These are phyloP conservation scores for Leccinum truebloodii DNA, from an alignment of 768 basidiomycete species.

Conservation along the genomic window DNA sequence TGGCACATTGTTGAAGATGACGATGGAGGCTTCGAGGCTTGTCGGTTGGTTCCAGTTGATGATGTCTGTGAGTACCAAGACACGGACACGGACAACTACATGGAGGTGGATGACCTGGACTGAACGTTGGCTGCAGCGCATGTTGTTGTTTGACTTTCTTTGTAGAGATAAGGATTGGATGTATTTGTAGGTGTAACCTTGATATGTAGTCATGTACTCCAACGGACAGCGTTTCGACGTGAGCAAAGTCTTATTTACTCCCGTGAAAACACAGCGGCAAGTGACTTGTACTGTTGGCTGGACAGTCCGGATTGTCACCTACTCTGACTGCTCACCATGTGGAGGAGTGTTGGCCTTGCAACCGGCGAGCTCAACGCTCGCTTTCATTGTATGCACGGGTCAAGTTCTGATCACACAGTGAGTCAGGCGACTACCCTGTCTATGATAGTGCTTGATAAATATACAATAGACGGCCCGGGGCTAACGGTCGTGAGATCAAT, in stretches of 20 bases:
- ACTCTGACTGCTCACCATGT: background rate
- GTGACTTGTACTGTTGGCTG: background rate
- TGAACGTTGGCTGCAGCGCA: background rate
- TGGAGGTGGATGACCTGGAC: constrained; percentile 28
- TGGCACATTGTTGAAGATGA: constrained; percentile 38
- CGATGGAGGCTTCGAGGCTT: constrained; percentile 47
- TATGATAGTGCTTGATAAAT: too few species aligned
- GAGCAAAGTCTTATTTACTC: too few species aligned
- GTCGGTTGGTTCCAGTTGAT: constrained; percentile 36
- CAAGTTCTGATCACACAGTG: background rate
- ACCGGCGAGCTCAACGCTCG: background rate
- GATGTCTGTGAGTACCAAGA: constrained; percentile 37
- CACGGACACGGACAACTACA: constrained; percentile 43
- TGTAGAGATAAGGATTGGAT: background rate
- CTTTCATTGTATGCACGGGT: too few species aligned
- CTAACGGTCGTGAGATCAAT: background rate
- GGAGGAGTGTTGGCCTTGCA: background rate
- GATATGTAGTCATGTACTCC: background rate
- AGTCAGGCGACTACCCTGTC: background rate
- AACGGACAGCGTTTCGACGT: background rate
- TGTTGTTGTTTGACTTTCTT: background rate
- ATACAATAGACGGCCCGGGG: too few species aligned
- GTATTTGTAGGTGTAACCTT: constrained; percentile 11
- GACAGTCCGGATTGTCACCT: background rate
- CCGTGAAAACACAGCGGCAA: too few species aligned